Base-by-base conservation (phyloP, 164 flowering plant species). In the Sedum album region DNA sequence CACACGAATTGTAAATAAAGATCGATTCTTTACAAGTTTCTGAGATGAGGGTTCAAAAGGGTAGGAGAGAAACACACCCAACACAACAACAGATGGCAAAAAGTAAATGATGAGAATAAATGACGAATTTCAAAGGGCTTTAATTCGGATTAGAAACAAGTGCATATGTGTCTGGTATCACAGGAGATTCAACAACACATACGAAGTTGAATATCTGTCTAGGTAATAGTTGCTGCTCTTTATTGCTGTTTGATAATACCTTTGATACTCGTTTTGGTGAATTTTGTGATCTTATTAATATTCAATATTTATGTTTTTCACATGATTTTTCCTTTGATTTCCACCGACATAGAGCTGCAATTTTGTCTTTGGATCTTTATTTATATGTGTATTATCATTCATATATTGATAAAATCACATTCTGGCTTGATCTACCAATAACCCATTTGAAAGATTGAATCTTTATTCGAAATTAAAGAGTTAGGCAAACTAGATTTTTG, bases 341-440 rank as follows among this genome's bases (percentile, higher is more conserved):
- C 62, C 62, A 57, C 62, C 62, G 62, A 57, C 62, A 57, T 57
- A 18, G 62, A 44, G 18, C 48, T 11, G 48, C 18, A 57, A 28
- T 26, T 55, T n/a, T 55, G 31, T 55, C 60, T 25, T 23, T 55
- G 8, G 42, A 39, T 23, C 9, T 15, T 55, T 25, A 8, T 55
- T 23, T 55, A 1, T 23, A 9, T 23, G 10, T 39, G 42, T 39
- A 8, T 39, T 8, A 39, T 39, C 13, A 39, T 14, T 14, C 42
- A 39, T 39, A 8, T 39, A 8, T 14, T 39, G 8, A 8, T 2
- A 39, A 39, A 14, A 39, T 39, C 42, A 39, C 11, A 39, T 1
- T 39, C 42, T 39, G 1, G 42, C 42, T 17, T 28, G 20, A 57
- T 57, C 20, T 57, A 28, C 26, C 33, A 11, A 28, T 20, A 11